These are phyloP conservation scores for Kalmusia sp. DNA, from an alignment of 2,329 filamentous ascomycete species.

Conservation along the genomic window DNA sequence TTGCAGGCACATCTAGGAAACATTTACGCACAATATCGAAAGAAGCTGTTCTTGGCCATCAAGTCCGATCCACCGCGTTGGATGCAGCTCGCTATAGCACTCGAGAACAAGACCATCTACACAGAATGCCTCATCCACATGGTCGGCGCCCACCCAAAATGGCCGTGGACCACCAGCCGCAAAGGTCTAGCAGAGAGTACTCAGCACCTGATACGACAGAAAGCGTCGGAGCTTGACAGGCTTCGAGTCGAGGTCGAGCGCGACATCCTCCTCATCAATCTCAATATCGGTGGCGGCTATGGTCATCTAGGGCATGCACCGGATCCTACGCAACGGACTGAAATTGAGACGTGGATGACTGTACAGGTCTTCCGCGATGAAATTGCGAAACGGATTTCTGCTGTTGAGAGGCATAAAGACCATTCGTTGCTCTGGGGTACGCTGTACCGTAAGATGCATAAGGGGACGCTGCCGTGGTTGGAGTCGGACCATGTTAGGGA, in stretches of 20 bases:
- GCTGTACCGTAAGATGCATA: constrained; percentile 35
- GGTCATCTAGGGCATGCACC: constrained; percentile 1
- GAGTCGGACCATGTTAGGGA: constrained; percentile 27
- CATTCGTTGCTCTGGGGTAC: constrained; percentile 21
- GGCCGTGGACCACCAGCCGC: constrained; percentile 23
- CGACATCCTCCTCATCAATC: constrained; percentile 33
- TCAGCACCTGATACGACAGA: constrained; percentile 19
- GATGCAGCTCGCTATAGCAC: constrained; percentile 34
- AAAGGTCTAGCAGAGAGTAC: constrained; percentile 15
- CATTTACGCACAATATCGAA: constrained; percentile 26
- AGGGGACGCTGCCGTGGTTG: constrained; percentile 38
- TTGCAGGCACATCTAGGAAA: constrained; percentile 31
- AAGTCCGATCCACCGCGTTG: constrained; percentile 39
- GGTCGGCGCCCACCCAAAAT: constrained; percentile 34
- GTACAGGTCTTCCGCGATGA: constrained; percentile 43
- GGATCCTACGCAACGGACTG: neutral
- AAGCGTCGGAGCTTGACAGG: constrained; percentile 20
- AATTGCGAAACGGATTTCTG: constrained; percentile 26
- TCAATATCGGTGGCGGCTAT: constrained; percentile 25
- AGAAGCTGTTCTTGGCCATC: constrained; percentile 39
- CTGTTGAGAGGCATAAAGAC: constrained; percentile 4
- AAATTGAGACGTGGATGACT: constrained; percentile 33
- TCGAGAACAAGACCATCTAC: constrained; percentile 40
- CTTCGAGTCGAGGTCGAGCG: constrained; percentile 25
- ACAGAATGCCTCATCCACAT: constrained; percentile 48